Evolutionary conservation across 768 basidiomycete genomes (phyloP), one percentile per base, ranked within the genome.

Genomic region (Podaxis sp.): DNA sequence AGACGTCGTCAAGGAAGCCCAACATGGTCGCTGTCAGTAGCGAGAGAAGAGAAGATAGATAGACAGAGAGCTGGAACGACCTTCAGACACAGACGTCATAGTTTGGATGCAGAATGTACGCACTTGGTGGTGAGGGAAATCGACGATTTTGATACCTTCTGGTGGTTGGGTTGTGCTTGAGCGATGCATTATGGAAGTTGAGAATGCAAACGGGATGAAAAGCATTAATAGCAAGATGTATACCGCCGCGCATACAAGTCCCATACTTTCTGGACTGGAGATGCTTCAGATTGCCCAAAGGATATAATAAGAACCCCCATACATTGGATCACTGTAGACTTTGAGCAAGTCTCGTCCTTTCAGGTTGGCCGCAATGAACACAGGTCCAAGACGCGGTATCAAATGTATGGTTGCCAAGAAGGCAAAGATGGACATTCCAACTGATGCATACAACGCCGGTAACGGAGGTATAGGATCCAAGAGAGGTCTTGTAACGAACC

Each of bases 141-240:
- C 87, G 2, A 81, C 78, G 1, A 89, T 79, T 12, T 86, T 79
- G 22, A 90, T 83, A 2, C 89, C 89, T 67, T 92, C 86, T 7
- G 76, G 76, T 4, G 77, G 76, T 40, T 77, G 80, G 61, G 73
- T 71, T 48, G 74, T 73, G 71, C 75, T 71, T 26, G 79, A 73
- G 36, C 82, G 79, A 59, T 76, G 81, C 33, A 81, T 72, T 49
- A 91, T 82, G 2, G 87, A 79, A 64, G 89, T 82, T 52, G 94
- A 92, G 75, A 97, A 99, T 0, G 94, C 92, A 70, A 98, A 96
- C 0, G 96, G 96, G 62, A 97, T 96, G 70, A 99, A 99, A 4
- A 97, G 79, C 62, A 94, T 92, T 66, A 99, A 77, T 46, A 90
- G 76, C 46, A 93, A 82, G 63, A 97, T 90, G 72, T 99, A 99